Evolutionary conservation across 1,284 basidiomycete species (phyloP).

Genomic region (Golubevia sp.): DNA sequence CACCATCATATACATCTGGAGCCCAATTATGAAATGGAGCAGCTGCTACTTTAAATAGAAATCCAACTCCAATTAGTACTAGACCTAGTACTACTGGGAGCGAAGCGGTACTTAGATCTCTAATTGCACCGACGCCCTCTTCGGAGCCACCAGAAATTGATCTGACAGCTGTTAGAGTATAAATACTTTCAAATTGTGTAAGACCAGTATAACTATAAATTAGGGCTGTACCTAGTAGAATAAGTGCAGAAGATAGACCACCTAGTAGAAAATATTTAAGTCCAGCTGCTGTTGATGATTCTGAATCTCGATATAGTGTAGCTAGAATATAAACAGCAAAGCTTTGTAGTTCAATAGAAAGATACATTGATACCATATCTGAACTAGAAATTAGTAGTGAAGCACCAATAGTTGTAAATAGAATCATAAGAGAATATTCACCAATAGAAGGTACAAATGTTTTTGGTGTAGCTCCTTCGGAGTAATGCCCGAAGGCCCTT

Average conservation of each 20-base stretch:
- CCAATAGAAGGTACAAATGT: slow-evolving; percentile 8
- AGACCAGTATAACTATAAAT: slow-evolving; percentile 57
- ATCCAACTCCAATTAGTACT: slow-evolving; percentile 46
- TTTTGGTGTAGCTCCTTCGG: too few relatives aligned
- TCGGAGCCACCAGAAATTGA: slow-evolving; percentile 1
- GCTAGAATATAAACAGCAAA: slow-evolving; percentile 44
- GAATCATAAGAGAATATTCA: slow-evolving; percentile 50
- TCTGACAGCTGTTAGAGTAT: slow-evolving; percentile 35
- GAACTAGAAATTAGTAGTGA: slow-evolving; percentile 52
- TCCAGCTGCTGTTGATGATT: slow-evolving; percentile 57
- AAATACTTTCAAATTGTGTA: slow-evolving; percentile 46
- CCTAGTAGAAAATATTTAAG: slow-evolving; percentile 61
- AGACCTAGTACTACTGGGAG: slow-evolving; percentile 38
- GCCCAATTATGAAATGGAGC: slow-evolving; percentile 61
- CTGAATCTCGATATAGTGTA: slow-evolving; percentile 50
- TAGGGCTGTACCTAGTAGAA: slow-evolving; percentile 55
- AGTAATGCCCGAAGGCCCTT: too few relatives aligned
- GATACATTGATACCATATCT: slow-evolving; percentile 54
- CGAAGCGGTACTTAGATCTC: slow-evolving; percentile 7
- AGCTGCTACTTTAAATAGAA: slow-evolving; percentile 56
- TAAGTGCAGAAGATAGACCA: slow-evolving; percentile 56
- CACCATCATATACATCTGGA: slow-evolving; percentile 58
- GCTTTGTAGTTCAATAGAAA: slow-evolving; percentile 57
- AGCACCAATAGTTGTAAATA: slow-evolving; percentile 52
- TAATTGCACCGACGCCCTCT: background rate